Evolutionary conservation across 2,329 filamentous ascomycete genomes (phyloP), one percentile per base, ranked within the genome.

Genomic region (Dendrostoma leiphaemia): DNA sequence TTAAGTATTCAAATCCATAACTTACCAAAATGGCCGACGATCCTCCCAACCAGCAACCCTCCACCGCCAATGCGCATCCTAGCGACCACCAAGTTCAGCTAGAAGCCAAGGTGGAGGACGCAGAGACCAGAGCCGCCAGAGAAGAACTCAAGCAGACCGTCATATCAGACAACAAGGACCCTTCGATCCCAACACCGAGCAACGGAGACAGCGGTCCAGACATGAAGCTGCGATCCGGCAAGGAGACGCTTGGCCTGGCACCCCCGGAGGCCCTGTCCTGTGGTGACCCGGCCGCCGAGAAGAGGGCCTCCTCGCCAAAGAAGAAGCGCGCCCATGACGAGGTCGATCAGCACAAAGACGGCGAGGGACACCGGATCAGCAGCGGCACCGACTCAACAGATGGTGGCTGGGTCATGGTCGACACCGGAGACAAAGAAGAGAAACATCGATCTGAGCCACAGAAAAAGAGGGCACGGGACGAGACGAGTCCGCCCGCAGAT

Each of bases 311-410:
- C 19, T 86, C 82, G 12, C 84, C 84, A 28, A 86, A 86, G 73
- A 87, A 86, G 75, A 87, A 86, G 73, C 77, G 84, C 60, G 78
- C 75, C 26, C 80, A 82, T 60, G 81, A 83, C 59, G 76, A 85
- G 65, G 69, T 84, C 15, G 83, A 85, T 26, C 73, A 78, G 45
- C 68, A 71, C 47, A 75, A 71, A 61, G 75, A 74, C 35, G 57
- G 67, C 5, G 67, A 76, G 74, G 58, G 77, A 76, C 48, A 51
- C 21, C 59, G 67, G 65, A 24, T 38, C 26, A 58, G 55, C 57
- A 75, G 71, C 56, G 73, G 75, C 60, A 73, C 70, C 49, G 71
- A 74, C 60, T 75, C 75, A 52, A 28, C 40, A 3, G 48, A 51
- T 8, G 50, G 53, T 12, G 52, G 52, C 19, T 58, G 55, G 55